Evolutionary conservation across 1,284 basidiomycete genomes (phyloP).

Genomic region (Serendipita sp.): DNA sequence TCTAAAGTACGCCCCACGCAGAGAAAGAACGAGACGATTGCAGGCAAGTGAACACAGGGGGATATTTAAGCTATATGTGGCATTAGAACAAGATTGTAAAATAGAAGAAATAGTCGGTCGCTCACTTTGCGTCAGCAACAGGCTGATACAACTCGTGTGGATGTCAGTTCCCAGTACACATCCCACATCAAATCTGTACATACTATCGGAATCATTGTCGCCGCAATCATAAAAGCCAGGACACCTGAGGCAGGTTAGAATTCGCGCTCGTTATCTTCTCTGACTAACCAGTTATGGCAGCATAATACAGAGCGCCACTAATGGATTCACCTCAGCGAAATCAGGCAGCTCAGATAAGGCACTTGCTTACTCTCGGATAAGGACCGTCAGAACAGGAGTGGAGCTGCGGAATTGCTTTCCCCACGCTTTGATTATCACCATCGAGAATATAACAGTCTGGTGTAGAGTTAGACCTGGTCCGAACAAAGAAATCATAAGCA

Average conservation of each 20-base stretch:
- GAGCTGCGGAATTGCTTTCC: not conserved
- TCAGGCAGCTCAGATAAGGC: not conserved
- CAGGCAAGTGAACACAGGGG: not conserved
- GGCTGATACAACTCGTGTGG: not conserved
- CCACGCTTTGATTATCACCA: not conserved
- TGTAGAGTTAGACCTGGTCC: not conserved
- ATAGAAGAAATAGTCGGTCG: too few relatives aligned
- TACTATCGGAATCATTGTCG: not conserved
- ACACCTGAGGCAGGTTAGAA: not conserved
- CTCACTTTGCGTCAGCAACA: slow-evolving; percentile 5
- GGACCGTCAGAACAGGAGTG: not conserved
- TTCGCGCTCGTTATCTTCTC: not conserved
- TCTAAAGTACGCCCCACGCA: not conserved
- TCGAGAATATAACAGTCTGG: not conserved
- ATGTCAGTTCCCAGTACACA: not conserved
- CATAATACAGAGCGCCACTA: slow-evolving; percentile 2
- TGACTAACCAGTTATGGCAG: slow-evolving; percentile 1
- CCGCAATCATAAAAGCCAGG: not conserved
- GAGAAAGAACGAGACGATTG: not conserved
- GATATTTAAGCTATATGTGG: not conserved
- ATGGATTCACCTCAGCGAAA: not conserved
- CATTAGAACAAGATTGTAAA: not conserved
- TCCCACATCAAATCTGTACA: not conserved
- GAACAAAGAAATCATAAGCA: not conserved
- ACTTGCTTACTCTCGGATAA: not conserved